Evolutionary conservation across 805 yeast species (phyloP), one percentile per base, ranked within the genome.

Genomic region (Yarrowia osloensis): DNA sequence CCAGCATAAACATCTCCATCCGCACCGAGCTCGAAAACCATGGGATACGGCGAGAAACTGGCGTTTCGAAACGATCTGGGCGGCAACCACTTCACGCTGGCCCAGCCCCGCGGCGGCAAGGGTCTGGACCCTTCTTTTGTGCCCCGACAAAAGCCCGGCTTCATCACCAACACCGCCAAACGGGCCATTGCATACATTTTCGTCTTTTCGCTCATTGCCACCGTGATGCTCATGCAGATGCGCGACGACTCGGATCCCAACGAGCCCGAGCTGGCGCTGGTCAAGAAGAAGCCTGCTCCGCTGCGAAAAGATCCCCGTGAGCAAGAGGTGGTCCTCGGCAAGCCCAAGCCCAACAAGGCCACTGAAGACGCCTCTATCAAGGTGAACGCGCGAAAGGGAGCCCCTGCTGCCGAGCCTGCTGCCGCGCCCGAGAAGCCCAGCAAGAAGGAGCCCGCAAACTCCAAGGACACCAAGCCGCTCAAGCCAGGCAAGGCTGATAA

Each of bases 61-160:
- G 66, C 66, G 12, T 61, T 61, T 46, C 52, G 66, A 44, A 61
- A 61, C 66, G 66, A 61, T 33, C 42, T 61, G 29, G 66, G 66
- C 0, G 54, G 54, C 39, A 61, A 61, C 54, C 66, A 61, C 33
- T 33, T 61, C 29, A 31, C 52, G 7, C 35, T 57, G n/a, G 49
- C 49, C 15, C 24, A n/a, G n/a, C 49, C 47, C 2, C 42, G 66
- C 3, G 21, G 22, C 2, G 66, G 54, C 33, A 61, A 44, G 19
- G 66, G 54, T 31, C 54, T 61, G n/a, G 54, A 61, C 33, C 66
- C 66, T 19, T 15, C 9, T 15, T 61, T 61, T 46, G 54, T 61
- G 39, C 66, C 66, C 24, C 66, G 66, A 3, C 63, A 57, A n/a
- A 61, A 44, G n/a, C 42, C 54, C 15, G 66, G 66, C 2, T 13